Evolutionary conservation across 306 rosid species (phyloP).

Genomic region (Astragalus membranaceus): DNA sequence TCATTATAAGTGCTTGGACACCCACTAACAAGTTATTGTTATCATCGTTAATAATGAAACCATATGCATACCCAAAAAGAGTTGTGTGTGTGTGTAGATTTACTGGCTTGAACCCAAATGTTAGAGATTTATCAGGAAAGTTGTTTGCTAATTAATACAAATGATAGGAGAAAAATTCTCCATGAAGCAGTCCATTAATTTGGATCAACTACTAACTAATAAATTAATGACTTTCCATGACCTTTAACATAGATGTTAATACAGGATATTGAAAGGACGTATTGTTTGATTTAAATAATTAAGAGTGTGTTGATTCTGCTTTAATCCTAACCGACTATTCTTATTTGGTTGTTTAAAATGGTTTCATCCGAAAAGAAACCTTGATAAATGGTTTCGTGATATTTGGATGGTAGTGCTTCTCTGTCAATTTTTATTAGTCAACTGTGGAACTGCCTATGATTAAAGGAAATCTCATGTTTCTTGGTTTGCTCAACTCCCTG

Average conservation of each 20-base stretch:
- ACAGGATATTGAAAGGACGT: background rate
- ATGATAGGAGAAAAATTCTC: background rate
- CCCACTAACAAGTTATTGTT: background rate
- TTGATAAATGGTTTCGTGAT: background rate
- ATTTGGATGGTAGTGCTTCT: background rate
- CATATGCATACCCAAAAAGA: background rate
- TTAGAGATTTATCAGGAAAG: background rate
- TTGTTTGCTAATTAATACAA: background rate
- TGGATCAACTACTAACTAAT: background rate
- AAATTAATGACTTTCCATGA: background rate
- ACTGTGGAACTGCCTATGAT: background rate
- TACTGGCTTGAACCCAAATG: background rate
- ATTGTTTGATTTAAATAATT: background rate
- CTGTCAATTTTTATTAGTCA: constrained; percentile 10
- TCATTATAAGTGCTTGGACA: background rate
- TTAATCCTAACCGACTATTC: background rate
- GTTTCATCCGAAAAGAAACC: background rate
- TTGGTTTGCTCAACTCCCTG: background rate
- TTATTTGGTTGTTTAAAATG: background rate
- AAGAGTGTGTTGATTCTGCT: background rate
- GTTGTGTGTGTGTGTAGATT: background rate
- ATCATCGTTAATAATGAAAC: background rate
- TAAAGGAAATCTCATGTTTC: constrained; percentile 1
- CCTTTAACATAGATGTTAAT: background rate
- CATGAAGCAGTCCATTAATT: background rate